Base-by-base conservation (phyloP, 768 basidiomycete species). In the Russula abietina region DNA sequence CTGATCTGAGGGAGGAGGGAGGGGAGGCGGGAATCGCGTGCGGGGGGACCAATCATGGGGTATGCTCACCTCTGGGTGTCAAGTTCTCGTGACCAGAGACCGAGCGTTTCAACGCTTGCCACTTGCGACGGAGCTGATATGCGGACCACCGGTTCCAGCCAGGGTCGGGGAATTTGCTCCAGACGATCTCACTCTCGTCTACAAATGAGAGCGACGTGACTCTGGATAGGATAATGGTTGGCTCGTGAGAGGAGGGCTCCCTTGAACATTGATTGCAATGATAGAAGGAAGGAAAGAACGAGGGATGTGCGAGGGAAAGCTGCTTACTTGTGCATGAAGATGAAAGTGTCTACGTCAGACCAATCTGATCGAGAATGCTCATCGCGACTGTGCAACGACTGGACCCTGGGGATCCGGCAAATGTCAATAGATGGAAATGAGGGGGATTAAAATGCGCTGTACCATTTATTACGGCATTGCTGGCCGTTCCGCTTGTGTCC, bases 241-340 rank as follows among this genome's bases (percentile, higher is more conserved):
- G 4, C 43, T 8, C n/a, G 3, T 45, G 10, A 46, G 45, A 22
- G 11, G 11, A 46, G 11, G 4, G n/a, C 2, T 11, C 22, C 36
- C 3, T 46, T 46, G 45, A 11, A 11, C 10, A 10, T 12, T n/a
- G 43, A 6, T 43, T 9, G 19, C 10, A 10, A 5, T n/a, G 43
- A 6, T 43, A n/a, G 19, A 43, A 17, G 41, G 30, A 16, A n/a
- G n/a, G n/a, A n/a, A n/a, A n/a, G n/a, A 43, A 22, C n/a, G 11
- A 9, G 43, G 28, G 33, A 33, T 12, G 33, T 33, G 30, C 32
- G 33, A 38, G 19, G 19, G 45, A 7, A 46, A 12, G 46, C 28
- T 19, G 10, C 60, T 39, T 61, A 61, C 52, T 61, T 55, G 46
- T 55, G 60, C 60, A 61, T 61, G n/a, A 55, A 61, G 45, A 61